Percentiles rank a stretch among this genome's conserved stretches.
These are phyloP conservation scores for Golubevia sp. DNA, from an alignment of 1,284 basidiomycete species.

Conservation along the genomic window DNA sequence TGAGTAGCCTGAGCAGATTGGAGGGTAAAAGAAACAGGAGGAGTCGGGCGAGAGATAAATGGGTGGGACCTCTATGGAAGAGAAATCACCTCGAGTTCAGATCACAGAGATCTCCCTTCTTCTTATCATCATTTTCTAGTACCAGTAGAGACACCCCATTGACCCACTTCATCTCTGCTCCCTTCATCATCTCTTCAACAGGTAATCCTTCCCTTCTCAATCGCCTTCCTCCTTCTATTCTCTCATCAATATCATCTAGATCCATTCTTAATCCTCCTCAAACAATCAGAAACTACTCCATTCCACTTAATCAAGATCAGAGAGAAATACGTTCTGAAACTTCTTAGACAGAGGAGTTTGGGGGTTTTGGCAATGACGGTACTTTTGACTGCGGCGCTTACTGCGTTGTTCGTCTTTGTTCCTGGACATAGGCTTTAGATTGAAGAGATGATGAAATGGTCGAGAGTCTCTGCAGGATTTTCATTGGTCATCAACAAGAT, in stretches of 20 bases:
- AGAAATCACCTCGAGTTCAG: too few species aligned
- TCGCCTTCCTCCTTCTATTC: constrained; percentile 85
- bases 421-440: constrained; percentile 78
- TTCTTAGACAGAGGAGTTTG: constrained; percentile 81
- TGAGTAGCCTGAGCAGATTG: constrained; percentile 66
- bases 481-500: not conserved
- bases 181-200: constrained; percentile 53
- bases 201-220: constrained; percentile 91
- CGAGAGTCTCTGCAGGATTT: not conserved
- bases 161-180: constrained; percentile 3
- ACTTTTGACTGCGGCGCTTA: constrained; percentile 74
- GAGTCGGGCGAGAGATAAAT: too few species aligned
- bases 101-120: not conserved
- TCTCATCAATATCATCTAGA: constrained; percentile 96
- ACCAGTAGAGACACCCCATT: not conserved
- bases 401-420: constrained; percentile 86
- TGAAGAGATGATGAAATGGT: constrained; percentile 5
- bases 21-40: not conserved
- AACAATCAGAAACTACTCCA: constrained; percentile 68
- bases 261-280: constrained; percentile 69
- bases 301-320: constrained; percentile 86
- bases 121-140: not conserved
- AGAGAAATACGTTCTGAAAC: constrained; percentile 88
- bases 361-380: constrained; percentile 76
- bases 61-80: too few species aligned